Percentiles rank a stretch among this genome's conserved stretches.
Conservation (phyloP, 345 rosid species). For the Eucalyptus tenuipes region DNA sequence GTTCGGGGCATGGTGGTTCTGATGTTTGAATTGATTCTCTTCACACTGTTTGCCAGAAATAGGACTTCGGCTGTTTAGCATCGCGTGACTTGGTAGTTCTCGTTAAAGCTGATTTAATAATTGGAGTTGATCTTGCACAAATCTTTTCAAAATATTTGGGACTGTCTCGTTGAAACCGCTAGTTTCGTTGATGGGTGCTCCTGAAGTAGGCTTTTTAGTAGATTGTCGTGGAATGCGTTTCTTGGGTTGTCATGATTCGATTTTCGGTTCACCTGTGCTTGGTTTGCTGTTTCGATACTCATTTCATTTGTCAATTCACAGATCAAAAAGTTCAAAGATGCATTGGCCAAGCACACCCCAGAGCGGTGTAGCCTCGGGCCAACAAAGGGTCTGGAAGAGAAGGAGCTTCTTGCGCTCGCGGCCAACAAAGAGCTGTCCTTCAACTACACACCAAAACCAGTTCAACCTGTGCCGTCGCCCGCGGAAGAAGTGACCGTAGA, state of each 20-base stretch:
- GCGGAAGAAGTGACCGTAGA: neutral
- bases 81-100: rapidly evolving
- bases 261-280: neutral
- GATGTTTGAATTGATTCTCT: neutral
- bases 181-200: neutral
- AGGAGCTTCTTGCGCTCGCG: conserved; percentile 79
- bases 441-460: conserved; percentile 38
- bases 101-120: neutral
- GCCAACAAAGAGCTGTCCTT: conserved; percentile 76
- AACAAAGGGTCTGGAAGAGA: conserved; percentile 80
- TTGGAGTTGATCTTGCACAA: neutral
- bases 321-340: conserved; percentile 93
- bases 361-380: conserved; percentile 78
- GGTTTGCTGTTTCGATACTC: neutral
- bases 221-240: neutral
- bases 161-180: rapidly evolving
- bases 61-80: neutral
- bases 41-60: neutral
- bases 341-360: conserved; percentile 70
- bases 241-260: neutral
- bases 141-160: rapidly evolving
- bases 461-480: neutral
- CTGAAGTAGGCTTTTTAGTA: neutral
- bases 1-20: neutral
- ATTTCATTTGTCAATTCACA: conserved; percentile 1